A percentile compares a stretch with the other conserved stretches of the same genome.
These are phyloP conservation scores for Aspergillus panamensis DNA, from an alignment of 495 filamentous ascomycete genomes.

Conservation along the genomic window DNA sequence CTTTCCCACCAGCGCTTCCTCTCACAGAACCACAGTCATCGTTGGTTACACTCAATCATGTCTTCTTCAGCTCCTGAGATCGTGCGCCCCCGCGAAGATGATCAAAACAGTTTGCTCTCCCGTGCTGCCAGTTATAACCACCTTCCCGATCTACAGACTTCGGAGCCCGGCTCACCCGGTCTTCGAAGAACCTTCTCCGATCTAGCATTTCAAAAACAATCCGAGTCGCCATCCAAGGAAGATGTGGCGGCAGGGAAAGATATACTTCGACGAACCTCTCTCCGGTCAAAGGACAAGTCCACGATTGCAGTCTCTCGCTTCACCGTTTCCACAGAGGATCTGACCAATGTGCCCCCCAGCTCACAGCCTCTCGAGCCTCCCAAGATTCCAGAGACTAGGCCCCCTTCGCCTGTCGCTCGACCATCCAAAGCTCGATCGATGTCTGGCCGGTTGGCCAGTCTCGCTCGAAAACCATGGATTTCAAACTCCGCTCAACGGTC, in stretches of 20 bases:
- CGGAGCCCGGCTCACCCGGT: conserved; percentile 26
- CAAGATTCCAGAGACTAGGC: conserved; percentile 32
- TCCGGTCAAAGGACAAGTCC: conserved; percentile 38
- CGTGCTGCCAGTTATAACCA: conserved; percentile 46
- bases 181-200: conserved; percentile 48
- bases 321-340: conserved; percentile 38
- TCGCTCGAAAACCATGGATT: conserved; percentile 67
- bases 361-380: conserved; percentile 19
- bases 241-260: conserved; percentile 45
- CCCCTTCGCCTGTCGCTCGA: conserved; percentile 39
- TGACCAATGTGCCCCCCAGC: conserved; percentile 24
- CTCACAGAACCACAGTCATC: conserved; percentile 15
- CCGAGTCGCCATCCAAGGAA: conserved; percentile 42
- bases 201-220: conserved; percentile 31
- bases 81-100: conserved; percentile 26
- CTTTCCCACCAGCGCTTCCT: conserved; percentile 14
- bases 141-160: conserved; percentile 28
- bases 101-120: conserved; percentile 27
- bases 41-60: conserved; percentile 30
- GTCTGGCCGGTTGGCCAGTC: conserved; percentile 61
- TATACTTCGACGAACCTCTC: conserved; percentile 43
- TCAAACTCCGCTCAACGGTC: conserved; percentile 58
- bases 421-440: conserved; percentile 50
- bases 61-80: conserved; percentile 31
- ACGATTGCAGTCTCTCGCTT: conserved; percentile 37